These are phyloP conservation scores for Blastobotrys americana DNA, from an alignment of 805 yeast species.

Conservation along the genomic window DNA sequence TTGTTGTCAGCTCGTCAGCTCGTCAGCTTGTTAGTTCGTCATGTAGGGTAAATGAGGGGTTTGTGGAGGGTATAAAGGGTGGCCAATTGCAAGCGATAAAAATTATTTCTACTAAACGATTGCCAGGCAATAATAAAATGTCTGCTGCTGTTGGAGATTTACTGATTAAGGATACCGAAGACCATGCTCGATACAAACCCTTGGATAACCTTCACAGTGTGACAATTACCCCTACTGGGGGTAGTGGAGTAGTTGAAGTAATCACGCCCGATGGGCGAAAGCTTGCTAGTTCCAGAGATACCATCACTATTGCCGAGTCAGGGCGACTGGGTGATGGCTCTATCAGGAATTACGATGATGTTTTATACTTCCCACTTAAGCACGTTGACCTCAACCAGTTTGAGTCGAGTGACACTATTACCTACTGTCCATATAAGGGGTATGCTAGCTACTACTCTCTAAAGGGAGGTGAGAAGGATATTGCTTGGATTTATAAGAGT, in stretches of 20 bases:
- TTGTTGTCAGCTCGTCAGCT: too few relatives aligned
- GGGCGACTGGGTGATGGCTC: conserved; percentile 7
- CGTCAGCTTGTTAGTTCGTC: too few relatives aligned
- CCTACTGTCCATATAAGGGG: conserved; percentile 17
- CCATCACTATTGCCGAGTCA: conserved; percentile 9
- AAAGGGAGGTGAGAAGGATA: conserved; percentile 10
- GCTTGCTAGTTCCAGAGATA: conserved; percentile 5
- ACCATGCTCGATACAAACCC: conserved; percentile 11
- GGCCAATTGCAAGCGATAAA: too few relatives aligned
- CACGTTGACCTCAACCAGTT: conserved; percentile 11
- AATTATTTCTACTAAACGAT: too few relatives aligned
- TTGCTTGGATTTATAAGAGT: conserved; percentile 15
- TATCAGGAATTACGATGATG: conserved; percentile 8
- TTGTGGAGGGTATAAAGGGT: too few relatives aligned
- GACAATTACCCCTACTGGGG: background rate
- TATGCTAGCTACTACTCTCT: conserved; percentile 13
- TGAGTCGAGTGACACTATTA: conserved; percentile 9
- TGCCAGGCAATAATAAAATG: too few relatives aligned
- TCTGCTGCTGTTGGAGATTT: conserved; percentile 15
- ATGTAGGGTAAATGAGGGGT: too few relatives aligned
- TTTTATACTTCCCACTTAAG: conserved; percentile 9
- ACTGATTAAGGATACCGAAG: conserved; percentile 1
- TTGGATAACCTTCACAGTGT: conserved; percentile 6
- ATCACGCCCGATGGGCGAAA: background rate
- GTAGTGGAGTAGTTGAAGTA: background rate